These are phyloP conservation scores for Podospora pseudopauciseta DNA, from an alignment of 495 filamentous ascomycete genomes.

Conservation along the genomic window DNA sequence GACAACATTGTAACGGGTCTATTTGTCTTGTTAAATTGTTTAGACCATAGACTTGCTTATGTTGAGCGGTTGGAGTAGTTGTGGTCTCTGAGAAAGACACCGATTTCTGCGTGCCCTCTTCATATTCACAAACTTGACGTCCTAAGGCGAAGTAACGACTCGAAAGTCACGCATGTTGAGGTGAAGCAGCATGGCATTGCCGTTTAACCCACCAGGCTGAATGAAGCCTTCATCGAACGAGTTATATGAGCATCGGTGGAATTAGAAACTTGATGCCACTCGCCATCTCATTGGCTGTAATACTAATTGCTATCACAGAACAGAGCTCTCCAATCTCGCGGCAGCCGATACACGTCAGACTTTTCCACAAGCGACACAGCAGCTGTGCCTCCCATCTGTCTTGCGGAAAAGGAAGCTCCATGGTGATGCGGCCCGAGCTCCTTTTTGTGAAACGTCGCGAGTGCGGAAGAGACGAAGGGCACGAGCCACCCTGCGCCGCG, in stretches of 20 bases:
- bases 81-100: too few relatives aligned
- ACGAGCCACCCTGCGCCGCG: constrained; percentile 1
- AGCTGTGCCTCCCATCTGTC: background rate
- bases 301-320: background rate
- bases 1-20: too few relatives aligned
- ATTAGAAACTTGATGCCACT: background rate
- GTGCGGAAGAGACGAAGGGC: background rate
- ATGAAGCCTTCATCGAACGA: background rate
- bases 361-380: background rate
- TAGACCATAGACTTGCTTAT: too few relatives aligned
- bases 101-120: too few relatives aligned
- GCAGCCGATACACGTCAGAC: background rate
- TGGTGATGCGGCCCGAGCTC: constrained; percentile 16
- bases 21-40: too few relatives aligned
- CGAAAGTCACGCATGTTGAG: too few relatives aligned
- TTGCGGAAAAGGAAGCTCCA: background rate
- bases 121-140: too few relatives aligned
- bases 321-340: background rate
- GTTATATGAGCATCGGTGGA: background rate
- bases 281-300: background rate
- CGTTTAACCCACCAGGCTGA: background rate
- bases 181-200: background rate
- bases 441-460: background rate
- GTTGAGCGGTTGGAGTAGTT: too few relatives aligned
- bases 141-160: too few relatives aligned